Conservation (phyloP, 306 rosid genomes). For the Dicorynia guianensis region DNA sequence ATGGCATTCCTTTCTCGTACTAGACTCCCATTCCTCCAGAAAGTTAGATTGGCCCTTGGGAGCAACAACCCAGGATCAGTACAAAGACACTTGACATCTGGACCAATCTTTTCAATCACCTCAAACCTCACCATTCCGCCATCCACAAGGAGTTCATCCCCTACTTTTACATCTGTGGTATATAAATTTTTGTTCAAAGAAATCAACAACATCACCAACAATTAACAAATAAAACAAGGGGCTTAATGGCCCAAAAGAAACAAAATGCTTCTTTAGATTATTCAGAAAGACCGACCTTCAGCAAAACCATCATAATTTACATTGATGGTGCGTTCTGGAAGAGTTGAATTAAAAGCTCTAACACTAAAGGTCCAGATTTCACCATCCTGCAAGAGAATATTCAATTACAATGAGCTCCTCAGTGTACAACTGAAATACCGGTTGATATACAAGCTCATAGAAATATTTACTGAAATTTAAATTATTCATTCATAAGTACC, state of each 20-base stretch:
- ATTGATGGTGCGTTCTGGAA: constrained; percentile 83
- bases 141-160: constrained; percentile 96
- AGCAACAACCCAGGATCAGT: constrained; percentile 97
- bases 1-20: constrained; percentile 93
- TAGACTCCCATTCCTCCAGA: constrained; percentile 96
- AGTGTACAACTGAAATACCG: not conserved
- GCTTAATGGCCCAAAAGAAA: not conserved
- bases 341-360: constrained; percentile 82
- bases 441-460: not conserved
- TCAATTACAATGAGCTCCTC: constrained; percentile 20
- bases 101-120: constrained; percentile 93
- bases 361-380: constrained; percentile 98
- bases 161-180: constrained; percentile 82
- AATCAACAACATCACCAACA: constrained; percentile 1
- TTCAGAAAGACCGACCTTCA: constrained; percentile 63
- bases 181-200: constrained; percentile 17
- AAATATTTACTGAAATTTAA: not conserved
- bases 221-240: constrained; percentile 17
- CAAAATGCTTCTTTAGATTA: not conserved
- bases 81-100: constrained; percentile 92
- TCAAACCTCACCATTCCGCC: constrained; percentile 99
- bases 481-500: not conserved
- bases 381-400: constrained; percentile 69
- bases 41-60: constrained; percentile 97
- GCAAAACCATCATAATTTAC: constrained; percentile 95